phyloP scores from a whole-genome alignment of 305 asterid genomes.

The Solanum aculeatissimum region DNA sequence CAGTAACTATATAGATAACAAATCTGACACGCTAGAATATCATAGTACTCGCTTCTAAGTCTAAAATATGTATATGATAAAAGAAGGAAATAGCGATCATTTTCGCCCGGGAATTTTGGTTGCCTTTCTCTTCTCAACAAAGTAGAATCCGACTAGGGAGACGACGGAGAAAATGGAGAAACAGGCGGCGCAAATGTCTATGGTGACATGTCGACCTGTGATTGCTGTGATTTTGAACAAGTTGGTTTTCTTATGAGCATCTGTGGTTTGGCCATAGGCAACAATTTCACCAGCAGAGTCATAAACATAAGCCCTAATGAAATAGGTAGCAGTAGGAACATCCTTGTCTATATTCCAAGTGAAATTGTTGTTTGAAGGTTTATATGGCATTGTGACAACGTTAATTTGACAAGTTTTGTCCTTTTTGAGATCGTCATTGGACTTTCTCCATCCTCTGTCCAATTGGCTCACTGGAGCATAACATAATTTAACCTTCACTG shows the following conservation, averaged over 20 bases:
- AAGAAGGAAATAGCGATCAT: slow-evolving; percentile 4
- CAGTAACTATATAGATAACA: background rate
- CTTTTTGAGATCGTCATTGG: slow-evolving; percentile 32
- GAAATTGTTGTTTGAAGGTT: slow-evolving; percentile 20
- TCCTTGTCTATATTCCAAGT: slow-evolving; percentile 37
- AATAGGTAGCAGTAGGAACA: slow-evolving; percentile 50
- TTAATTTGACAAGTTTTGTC: slow-evolving; percentile 67
- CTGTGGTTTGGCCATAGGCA: slow-evolving; percentile 57
- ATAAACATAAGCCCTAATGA: slow-evolving; percentile 42
- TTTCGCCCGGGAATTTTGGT: slow-evolving; percentile 10
- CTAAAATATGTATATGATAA: background rate
- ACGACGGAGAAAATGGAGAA: slow-evolving; percentile 57
- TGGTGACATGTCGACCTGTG: slow-evolving; percentile 40
- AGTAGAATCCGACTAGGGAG: slow-evolving; percentile 51
- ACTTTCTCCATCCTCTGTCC: slow-evolving; percentile 65
- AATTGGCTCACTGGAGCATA: slow-evolving; percentile 55
- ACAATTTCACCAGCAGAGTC: slow-evolving; percentile 26
- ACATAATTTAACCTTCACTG: slow-evolving; percentile 37
- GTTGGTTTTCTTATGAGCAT: slow-evolving; percentile 17
- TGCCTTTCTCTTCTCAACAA: slow-evolving; percentile 37
- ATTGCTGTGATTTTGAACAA: slow-evolving; percentile 32
- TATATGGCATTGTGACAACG: slow-evolving; percentile 30
- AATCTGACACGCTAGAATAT: background rate
- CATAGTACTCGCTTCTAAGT: background rate
- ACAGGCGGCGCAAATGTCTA: slow-evolving; percentile 42